Evolutionary conservation across 2,329 filamentous ascomycete species (phyloP), one percentile per base, ranked within the genome.

Genomic region (Epichloe scottii): DNA sequence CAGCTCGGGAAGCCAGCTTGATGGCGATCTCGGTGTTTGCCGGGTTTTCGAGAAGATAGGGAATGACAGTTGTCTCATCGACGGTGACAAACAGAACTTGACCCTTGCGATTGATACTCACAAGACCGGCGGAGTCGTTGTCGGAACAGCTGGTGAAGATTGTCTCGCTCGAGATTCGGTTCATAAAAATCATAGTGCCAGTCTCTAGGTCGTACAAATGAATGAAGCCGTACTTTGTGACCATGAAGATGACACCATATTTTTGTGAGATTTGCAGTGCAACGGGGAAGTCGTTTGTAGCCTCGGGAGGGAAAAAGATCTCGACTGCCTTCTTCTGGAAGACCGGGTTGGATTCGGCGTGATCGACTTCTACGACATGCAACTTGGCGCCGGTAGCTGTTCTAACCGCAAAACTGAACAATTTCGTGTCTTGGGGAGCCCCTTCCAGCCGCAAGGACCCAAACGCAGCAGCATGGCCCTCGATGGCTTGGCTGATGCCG

Each of bases 151-250:
- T 96, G 26, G 91, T 94, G 73, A 98, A 98, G 66, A 98, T 97
- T 26, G 93, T 98, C 66, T 98, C 93, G 74, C 89, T 95, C 35
- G 93, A 98, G 63, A 98, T 98, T 61, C 94, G 86, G 77, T 98
- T 98, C 89, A 98, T 94, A 79, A 96, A 98, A 66, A 98, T 93
- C 67, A 89, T 94, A 12, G 86, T 87, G 53, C 88, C 94, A 7
- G 87, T 93, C 74, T 98, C 94, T 52, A 98, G 81, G 64, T 98
- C 94, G 71, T 98, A 97, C 23, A 98, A 80, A 71, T 98, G 93
- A 62, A 98, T 97, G 72, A 97, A 98, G 49, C 93, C 93, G 63
- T 96, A 98, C 70, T 98, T 98, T 52, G 93, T 98, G 56, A 98
- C 89, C 62, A 98, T 82, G 71, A 96, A 96, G 63, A 98, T 85